These are phyloP conservation scores for Sclerotinia glacialis DNA, from an alignment of 2,329 filamentous ascomycete genomes.

Conservation along the genomic window DNA sequence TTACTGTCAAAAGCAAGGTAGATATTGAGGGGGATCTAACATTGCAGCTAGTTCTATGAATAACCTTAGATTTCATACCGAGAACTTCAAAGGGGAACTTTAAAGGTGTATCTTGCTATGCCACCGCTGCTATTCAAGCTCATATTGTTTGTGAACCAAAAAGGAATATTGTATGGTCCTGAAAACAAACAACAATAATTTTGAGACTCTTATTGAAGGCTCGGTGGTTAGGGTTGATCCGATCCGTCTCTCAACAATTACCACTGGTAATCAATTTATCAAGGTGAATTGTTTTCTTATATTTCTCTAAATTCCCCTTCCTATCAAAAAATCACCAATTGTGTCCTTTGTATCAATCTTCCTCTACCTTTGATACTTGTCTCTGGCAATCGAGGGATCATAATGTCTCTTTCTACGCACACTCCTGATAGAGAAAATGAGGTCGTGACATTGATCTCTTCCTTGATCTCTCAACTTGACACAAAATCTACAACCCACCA, in stretches of 20 bases:
- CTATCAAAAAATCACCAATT: not conserved
- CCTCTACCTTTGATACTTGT: not conserved
- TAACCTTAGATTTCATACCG: not conserved
- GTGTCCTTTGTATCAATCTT: not conserved
- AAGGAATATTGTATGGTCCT: not conserved
- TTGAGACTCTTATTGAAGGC: not conserved
- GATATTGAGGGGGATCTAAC: too few species aligned
- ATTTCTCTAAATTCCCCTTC: too few species aligned
- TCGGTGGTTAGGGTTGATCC: not conserved
- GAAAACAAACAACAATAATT: not conserved
- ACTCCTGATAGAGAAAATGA: not conserved
- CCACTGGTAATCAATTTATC: not conserved
- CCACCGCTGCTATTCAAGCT: not conserved
- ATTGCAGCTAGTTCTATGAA: not conserved
- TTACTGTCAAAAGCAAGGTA: not conserved
- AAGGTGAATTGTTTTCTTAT: not conserved
- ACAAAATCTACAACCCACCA: not conserved
- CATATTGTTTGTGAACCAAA: not conserved
- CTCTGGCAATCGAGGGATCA: not conserved
- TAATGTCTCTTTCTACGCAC: not conserved
- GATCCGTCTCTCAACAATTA: not conserved
- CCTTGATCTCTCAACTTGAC: not conserved
- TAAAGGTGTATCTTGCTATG: too few species aligned
- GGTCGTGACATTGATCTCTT: not conserved
- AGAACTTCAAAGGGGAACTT: too few species aligned